Evolutionary conservation across 805 yeast species (phyloP), one percentile per base, ranked within the genome.

Genomic region (Starmerella kuoi): DNA sequence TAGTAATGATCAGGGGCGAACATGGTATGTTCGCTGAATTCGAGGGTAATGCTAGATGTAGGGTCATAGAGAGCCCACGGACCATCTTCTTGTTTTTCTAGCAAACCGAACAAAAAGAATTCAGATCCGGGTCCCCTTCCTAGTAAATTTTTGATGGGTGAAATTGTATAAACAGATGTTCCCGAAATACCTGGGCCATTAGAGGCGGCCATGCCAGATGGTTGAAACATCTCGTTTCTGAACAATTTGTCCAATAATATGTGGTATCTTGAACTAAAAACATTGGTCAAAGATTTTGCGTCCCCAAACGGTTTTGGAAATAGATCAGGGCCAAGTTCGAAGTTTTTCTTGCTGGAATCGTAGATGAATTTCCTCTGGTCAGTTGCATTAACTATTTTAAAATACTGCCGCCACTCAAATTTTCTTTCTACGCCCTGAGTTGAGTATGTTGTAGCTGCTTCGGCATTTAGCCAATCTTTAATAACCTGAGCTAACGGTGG

Each of bases 51-150:
- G 33, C 68, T 61, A 45, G 85, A 95, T 1, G 86, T 73, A 3
- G 78, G 72, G 58, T 91, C 99, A 55, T 86, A 94, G 23, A 93
- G 57, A 36, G 73, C 73, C 73, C 74, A 79, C 40, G 69, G 73
- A 9, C 73, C 65, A 22, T 51, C 49, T 41, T 76, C 76, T 44
- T 68, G 67, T 25, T 43, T 47, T 20, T 38, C 46, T 9, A 91
- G 60, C 44, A 86, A 63, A 0, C 98, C 99, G 54, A 87, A 75
- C 2, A 91, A 57, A 6, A 81, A 63, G 56, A 91, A 91, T 43
- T 74, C 68, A 40, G 73, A 67, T 2, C 41, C 48, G 4, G 88
- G 88, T 53, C 80, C 81, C 41, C 95, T 65, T 24, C 98, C 99
- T 23, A 91, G 59, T 45, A 91, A 64, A 58, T 87, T 87, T 54